phyloP scores from a whole-genome alignment of 1,284 basidiomycete species.

The Ustilago bromivora region DNA sequence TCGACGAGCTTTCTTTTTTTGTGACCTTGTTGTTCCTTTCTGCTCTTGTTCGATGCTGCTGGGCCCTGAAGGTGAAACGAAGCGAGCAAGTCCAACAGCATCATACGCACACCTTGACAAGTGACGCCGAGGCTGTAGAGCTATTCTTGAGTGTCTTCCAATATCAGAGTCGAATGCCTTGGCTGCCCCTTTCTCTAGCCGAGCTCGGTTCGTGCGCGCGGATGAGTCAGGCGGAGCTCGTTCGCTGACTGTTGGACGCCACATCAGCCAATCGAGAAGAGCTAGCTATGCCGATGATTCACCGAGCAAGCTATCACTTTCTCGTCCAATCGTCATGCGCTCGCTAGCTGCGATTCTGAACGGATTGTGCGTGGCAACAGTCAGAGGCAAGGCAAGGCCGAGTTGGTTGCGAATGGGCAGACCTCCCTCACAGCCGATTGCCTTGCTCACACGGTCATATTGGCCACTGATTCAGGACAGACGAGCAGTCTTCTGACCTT shows the following conservation, averaged over 20 bases:
- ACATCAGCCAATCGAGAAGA: not conserved
- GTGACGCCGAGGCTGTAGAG: not conserved
- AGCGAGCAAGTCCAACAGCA: not conserved
- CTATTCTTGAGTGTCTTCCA: not conserved
- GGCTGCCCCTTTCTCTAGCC: not conserved
- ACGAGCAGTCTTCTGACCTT: not conserved
- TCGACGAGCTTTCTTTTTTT: not conserved
- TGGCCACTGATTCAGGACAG: not conserved
- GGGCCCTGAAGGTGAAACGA: not conserved
- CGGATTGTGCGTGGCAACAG: no score
- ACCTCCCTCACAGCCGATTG: no score
- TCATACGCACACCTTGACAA: not conserved
- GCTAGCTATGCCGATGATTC: not conserved
- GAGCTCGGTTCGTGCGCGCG: not conserved
- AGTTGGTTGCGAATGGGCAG: no score
- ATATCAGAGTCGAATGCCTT: not conserved
- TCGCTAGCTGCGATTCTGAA: not conserved
- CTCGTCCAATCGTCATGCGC: not conserved
- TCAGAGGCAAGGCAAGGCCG: not conserved
- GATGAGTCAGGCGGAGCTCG: conserved; percentile 1
- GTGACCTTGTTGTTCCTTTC: not conserved
- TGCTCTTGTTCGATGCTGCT: not conserved
- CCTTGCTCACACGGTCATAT: not conserved
- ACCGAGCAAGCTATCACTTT: not conserved
- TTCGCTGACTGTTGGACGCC: not conserved